A percentile compares a stretch with the other conserved stretches of the same genome.
These are phyloP conservation scores for Zea luxurians DNA, from an alignment of 176 grass and related monocot species.

Conservation along the genomic window DNA sequence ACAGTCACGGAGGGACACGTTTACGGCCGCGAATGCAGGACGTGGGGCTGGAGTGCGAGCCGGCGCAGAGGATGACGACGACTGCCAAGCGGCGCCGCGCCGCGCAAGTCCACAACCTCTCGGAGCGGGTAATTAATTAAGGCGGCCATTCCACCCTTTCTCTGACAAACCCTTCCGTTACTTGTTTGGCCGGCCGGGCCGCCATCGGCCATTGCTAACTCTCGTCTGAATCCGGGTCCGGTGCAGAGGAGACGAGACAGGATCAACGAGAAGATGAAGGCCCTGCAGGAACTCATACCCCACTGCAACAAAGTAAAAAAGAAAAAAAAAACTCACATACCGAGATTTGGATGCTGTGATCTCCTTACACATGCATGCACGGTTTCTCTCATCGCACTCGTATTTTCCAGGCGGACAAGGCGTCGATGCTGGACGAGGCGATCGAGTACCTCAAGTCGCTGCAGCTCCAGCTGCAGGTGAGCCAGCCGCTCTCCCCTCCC, in stretches of 20 bases:
- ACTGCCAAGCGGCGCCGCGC: slow-evolving; percentile 56
- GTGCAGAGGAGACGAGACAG: slow-evolving; percentile 82
- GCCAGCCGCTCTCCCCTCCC: too few relatives aligned
- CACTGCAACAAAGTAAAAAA: slow-evolving; percentile 73
- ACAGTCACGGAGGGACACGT: not conserved
- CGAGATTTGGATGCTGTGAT: not conserved
- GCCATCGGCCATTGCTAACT: not conserved
- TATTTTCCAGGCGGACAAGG: slow-evolving; percentile 66
- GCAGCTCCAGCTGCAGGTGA: slow-evolving; percentile 79
- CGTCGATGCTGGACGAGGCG: slow-evolving; percentile 88
- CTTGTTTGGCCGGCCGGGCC: too few relatives aligned
- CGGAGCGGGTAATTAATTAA: slow-evolving; percentile 66
- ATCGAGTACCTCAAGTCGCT: slow-evolving; percentile 90
- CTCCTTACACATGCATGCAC: too few relatives aligned
- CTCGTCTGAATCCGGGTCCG: not conserved
- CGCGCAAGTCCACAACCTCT: slow-evolving; percentile 89
- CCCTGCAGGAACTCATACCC: slow-evolving; percentile 88
- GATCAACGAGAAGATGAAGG: slow-evolving; percentile 95
- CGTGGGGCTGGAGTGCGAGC: slow-evolving; percentile 54
- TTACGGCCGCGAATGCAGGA: slow-evolving; percentile 27
- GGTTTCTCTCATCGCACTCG: not conserved
- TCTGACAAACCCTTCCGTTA: not conserved
- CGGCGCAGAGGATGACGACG: slow-evolving; percentile 23
- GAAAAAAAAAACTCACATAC: not conserved
- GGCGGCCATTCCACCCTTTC: not conserved